Conservation (phyloP, 176 grass and related monocot species). For the Thalia dealbata region DNA sequence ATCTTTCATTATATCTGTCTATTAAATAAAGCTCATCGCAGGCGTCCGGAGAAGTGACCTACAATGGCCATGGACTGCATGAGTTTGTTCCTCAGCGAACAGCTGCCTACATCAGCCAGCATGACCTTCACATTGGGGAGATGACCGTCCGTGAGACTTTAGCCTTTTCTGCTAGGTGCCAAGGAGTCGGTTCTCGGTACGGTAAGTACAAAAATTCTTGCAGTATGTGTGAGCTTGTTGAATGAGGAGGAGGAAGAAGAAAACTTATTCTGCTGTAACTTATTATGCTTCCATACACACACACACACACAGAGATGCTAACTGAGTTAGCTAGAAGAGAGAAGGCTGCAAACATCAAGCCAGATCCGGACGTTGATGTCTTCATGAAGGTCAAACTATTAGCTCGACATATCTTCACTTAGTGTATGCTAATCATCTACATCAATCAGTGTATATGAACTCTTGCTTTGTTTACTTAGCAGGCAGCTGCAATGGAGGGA, state of each 20-base stretch:
- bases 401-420: not conserved
- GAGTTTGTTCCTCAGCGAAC: constrained; percentile 65
- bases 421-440: not conserved
- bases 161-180: constrained; percentile 66
- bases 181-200: constrained; percentile 47
- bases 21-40: constrained; percentile 23
- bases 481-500: constrained; percentile 61
- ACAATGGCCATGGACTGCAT: constrained; percentile 55
- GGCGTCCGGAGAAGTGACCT: constrained; percentile 38
- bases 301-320: constrained; percentile 42
- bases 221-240: no score
- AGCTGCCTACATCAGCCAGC: constrained; percentile 61
- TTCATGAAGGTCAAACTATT: constrained; percentile 67
- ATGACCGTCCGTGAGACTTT: constrained; percentile 62
- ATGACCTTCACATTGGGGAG: constrained; percentile 68
- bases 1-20: no score
- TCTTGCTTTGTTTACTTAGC: not conserved
- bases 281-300: no score
- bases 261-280: no score
- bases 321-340: constrained; percentile 65
- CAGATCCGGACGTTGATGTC: constrained; percentile 64
- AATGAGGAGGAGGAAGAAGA: no score
- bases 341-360: constrained; percentile 64
- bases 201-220: constrained; percentile 44
- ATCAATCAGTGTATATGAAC: not conserved